phyloP scores from a whole-genome alignment of 2,329 filamentous ascomycete species.

The Metarhizium robertsii region DNA sequence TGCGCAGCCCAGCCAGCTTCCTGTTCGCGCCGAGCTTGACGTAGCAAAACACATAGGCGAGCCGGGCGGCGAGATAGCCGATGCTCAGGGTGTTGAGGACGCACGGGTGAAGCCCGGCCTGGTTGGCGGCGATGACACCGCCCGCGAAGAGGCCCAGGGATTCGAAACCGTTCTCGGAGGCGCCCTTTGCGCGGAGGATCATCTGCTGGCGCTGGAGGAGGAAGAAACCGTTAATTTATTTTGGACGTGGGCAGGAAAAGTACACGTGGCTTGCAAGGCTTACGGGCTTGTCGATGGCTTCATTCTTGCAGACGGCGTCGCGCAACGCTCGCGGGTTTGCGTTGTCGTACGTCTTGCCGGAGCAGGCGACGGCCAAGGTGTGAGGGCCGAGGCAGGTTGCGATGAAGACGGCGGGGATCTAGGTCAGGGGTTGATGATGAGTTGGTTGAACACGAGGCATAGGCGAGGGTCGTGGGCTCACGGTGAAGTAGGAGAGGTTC shows the following conservation, averaged over 20 bases:
- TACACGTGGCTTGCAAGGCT: neutral
- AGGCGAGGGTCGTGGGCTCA: neutral
- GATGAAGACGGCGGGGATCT: conserved; percentile 32
- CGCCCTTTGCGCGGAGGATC: conserved; percentile 42
- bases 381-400: conserved; percentile 26
- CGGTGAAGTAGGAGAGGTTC: conserved; percentile 9
- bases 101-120: conserved; percentile 26
- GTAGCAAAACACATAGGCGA: conserved; percentile 33
- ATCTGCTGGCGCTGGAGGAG: conserved; percentile 39
- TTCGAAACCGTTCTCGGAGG: conserved; percentile 34
- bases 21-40: conserved; percentile 32
- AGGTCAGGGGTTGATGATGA: neutral
- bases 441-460: neutral
- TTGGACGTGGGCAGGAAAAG: no score
- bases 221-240: neutral
- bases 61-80: conserved; percentile 29
- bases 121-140: conserved; percentile 35
- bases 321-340: conserved; percentile 28
- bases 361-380: conserved; percentile 18
- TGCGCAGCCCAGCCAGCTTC: conserved; percentile 26
- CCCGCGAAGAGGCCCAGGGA: conserved; percentile 33
- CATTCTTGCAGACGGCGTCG: conserved; percentile 21
- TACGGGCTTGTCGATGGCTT: conserved; percentile 21
- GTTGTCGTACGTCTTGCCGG: conserved; percentile 26
- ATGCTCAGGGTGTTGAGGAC: conserved; percentile 30